Conservation (phyloP, 352 stramenopile species). For the Globisporangium lucens region DNA sequence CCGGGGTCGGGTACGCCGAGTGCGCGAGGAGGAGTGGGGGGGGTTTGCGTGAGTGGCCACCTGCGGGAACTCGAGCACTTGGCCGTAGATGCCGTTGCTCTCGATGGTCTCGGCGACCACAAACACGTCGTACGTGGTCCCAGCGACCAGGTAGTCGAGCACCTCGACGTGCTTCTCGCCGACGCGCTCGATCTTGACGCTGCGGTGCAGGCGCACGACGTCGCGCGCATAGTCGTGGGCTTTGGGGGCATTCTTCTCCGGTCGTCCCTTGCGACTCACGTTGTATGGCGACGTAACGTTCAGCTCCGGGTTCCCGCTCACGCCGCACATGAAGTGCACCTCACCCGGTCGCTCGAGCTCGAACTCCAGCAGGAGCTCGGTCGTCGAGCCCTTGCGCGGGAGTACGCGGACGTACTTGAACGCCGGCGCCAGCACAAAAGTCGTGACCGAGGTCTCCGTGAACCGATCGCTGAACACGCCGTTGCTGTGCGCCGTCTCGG, state of each 20-base stretch:
- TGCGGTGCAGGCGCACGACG: slow-evolving; percentile 49
- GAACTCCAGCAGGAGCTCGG: slow-evolving; percentile 58
- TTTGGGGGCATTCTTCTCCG: slow-evolving; percentile 28
- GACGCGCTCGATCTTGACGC: slow-evolving; percentile 28
- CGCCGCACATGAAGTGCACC: slow-evolving; percentile 70
- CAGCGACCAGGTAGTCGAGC: slow-evolving; percentile 56
- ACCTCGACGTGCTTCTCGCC: slow-evolving; percentile 41
- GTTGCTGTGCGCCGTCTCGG: slow-evolving; percentile 44
- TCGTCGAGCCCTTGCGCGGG: slow-evolving; percentile 71
- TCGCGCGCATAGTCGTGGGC: slow-evolving; percentile 62
- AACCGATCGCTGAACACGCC: slow-evolving; percentile 62
- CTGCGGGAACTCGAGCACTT: slow-evolving; percentile 35
- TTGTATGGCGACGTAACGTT: slow-evolving; percentile 76
- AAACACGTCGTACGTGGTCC: slow-evolving; percentile 62
- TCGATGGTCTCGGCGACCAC: slow-evolving; percentile 50
- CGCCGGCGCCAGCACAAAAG: slow-evolving; percentile 35
- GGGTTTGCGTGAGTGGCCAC: slow-evolving; percentile 64
- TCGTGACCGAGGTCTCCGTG: slow-evolving; percentile 33
- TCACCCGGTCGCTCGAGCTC: slow-evolving; percentile 55
- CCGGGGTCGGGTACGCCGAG: slow-evolving; percentile 56
- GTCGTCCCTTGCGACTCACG: slow-evolving; percentile 54
- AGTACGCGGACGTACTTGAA: slow-evolving; percentile 44
- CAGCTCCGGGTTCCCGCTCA: slow-evolving; percentile 54
- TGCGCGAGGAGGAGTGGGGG: slow-evolving; percentile 63
- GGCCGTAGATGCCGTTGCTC: slow-evolving; percentile 60